phyloP scores from a whole-genome alignment of 2,329 filamentous ascomycete genomes.

The Falciphora oryzae region DNA sequence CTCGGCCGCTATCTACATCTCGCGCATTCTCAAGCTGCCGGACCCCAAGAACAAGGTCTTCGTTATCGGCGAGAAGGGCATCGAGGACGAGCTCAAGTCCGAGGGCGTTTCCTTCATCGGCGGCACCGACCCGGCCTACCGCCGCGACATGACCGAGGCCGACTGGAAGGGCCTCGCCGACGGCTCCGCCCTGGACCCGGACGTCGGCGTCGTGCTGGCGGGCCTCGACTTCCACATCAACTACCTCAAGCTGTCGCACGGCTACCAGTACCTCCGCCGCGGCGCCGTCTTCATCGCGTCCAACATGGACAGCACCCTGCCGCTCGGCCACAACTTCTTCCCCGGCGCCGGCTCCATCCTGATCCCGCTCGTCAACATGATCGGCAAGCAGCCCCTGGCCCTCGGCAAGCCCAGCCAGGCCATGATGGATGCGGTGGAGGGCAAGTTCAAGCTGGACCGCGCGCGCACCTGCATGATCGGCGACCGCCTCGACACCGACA shows the following conservation, averaged over 20 bases:
- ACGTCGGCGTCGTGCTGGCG: conserved; percentile 83
- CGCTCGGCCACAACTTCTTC: conserved; percentile 76
- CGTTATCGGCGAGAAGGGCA: conserved; percentile 83
- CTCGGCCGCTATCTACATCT: conserved; percentile 92
- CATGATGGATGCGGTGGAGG: conserved; percentile 99
- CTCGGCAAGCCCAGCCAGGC: conserved; percentile 95
- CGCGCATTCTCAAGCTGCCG: conserved; percentile 78
- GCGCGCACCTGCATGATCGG: conserved; percentile 90
- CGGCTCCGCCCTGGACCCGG: conserved; percentile 70
- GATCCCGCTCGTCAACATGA: conserved; percentile 70
- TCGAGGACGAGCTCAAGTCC: conserved; percentile 78
- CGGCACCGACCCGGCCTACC: conserved; percentile 73
- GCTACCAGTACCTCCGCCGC: conserved; percentile 76
- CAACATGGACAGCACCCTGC: conserved; percentile 86
- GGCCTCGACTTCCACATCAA: conserved; percentile 94
- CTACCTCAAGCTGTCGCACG: conserved; percentile 84
- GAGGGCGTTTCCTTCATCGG: conserved; percentile 79
- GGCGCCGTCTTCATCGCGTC: conserved; percentile 88
- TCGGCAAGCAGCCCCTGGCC: conserved; percentile 62
- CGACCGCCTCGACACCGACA: conserved; percentile 90
- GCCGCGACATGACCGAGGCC: conserved; percentile 70
- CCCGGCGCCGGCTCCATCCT: conserved; percentile 83
- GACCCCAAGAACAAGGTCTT: conserved; percentile 86
- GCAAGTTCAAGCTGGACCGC: conserved; percentile 86
- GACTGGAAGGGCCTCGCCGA: conserved; percentile 78